These are phyloP conservation scores for Fusarium incarnatum DNA, from an alignment of 2,329 filamentous ascomycete genomes.

Conservation along the genomic window DNA sequence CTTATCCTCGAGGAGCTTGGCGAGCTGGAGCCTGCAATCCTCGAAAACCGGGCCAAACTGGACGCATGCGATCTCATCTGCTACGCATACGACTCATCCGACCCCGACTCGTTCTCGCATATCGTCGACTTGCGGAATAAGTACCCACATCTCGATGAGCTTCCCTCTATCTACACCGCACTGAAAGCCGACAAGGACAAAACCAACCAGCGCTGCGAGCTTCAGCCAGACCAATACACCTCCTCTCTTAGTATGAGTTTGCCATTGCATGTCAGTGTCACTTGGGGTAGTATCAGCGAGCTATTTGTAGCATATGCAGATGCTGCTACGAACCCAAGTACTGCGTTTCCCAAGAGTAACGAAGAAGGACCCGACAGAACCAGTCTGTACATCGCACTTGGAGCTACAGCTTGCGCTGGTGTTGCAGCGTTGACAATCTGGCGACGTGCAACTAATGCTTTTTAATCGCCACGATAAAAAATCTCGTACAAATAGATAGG, in stretches of 20 bases:
- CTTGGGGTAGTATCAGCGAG: constrained; percentile 93
- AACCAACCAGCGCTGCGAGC: constrained; percentile 91
- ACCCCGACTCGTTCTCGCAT: constrained; percentile 94
- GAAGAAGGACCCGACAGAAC: constrained; percentile 87
- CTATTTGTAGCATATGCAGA: constrained; percentile 93
- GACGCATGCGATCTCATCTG: constrained; percentile 94
- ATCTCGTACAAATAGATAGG: background rate
- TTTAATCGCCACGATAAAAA: constrained; percentile 38
- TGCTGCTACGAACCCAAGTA: constrained; percentile 88
- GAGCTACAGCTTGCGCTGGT: constrained; percentile 74
- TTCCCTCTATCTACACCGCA: constrained; percentile 91
- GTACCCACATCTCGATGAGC: constrained; percentile 85
- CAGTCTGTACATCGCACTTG: constrained; percentile 85
- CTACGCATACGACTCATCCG: constrained; percentile 96
- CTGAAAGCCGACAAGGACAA: constrained; percentile 97
- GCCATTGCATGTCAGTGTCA: constrained; percentile 93
- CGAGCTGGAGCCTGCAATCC: constrained; percentile 91
- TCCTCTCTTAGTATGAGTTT: constrained; percentile 86
- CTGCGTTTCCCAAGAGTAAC: constrained; percentile 88
- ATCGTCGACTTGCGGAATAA: constrained; percentile 83
- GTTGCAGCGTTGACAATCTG: constrained; percentile 75
- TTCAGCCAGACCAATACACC: constrained; percentile 93
- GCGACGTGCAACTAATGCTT: constrained; percentile 66
- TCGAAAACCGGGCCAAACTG: constrained; percentile 91
- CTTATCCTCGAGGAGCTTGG: constrained; percentile 95